These are phyloP conservation scores for Pleurotus salmoneostramineus DNA, from an alignment of 768 basidiomycete species.

Conservation along the genomic window DNA sequence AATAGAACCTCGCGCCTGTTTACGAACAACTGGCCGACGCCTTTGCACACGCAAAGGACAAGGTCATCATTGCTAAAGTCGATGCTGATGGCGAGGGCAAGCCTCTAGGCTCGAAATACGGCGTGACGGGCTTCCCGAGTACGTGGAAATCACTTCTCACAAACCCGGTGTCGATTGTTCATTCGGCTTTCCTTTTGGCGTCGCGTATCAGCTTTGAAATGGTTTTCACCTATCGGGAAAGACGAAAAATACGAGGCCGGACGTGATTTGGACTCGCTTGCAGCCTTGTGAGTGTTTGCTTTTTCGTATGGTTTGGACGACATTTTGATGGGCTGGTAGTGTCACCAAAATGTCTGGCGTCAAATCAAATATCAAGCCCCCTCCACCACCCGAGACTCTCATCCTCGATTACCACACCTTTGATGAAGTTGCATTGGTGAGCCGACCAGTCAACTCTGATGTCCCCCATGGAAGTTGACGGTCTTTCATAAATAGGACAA, in stretches of 20 bases:
- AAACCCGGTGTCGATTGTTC: not conserved
- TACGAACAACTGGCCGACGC: slow-evolving; percentile 91
- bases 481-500: slow-evolving; percentile 39
- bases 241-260: slow-evolving; percentile 69
- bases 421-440: slow-evolving; percentile 66
- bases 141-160: slow-evolving; percentile 25
- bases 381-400: slow-evolving; percentile 68
- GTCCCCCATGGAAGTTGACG: not conserved
- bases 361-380: slow-evolving; percentile 85
- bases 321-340: slow-evolving; percentile 30
- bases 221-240: slow-evolving; percentile 75
- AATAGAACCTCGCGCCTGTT: slow-evolving; percentile 78
- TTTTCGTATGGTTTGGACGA: not conserved
- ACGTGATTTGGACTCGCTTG: slow-evolving; percentile 77
- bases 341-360: slow-evolving; percentile 72
- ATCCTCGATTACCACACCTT: slow-evolving; percentile 73
- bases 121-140: slow-evolving; percentile 87
- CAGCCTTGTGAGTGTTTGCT: slow-evolving; percentile 56
- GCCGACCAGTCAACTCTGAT: slow-evolving; percentile 10
- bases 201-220: slow-evolving; percentile 69
- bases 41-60: slow-evolving; percentile 74
- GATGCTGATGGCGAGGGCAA: slow-evolving; percentile 89
- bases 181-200: slow-evolving; percentile 4
- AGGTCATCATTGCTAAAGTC: slow-evolving; percentile 86
- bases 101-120: slow-evolving; percentile 72